Percentiles rank a stretch among this genome's conserved stretches.
Evolutionary conservation across 345 rosid species (phyloP).

Genomic region (Pseudoturritis turrita): DNA sequence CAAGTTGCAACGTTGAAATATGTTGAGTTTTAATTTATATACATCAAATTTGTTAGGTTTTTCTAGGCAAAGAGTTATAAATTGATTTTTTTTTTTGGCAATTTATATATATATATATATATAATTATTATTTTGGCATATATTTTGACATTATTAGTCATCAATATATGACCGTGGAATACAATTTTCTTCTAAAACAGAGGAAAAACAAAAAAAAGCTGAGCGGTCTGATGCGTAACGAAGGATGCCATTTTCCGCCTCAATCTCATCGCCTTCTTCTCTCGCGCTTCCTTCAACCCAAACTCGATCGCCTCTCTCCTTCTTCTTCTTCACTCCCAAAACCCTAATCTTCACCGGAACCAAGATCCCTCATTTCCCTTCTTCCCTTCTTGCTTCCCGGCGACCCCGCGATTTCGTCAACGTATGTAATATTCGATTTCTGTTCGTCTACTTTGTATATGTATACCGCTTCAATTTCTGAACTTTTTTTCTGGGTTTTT

Average conservation of each 20-base stretch:
- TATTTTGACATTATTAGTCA: not conserved
- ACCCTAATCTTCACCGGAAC: constrained; percentile 16
- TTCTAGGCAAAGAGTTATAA: no score
- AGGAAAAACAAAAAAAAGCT: not conserved
- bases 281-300: not conserved
- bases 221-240: constrained; percentile 17
- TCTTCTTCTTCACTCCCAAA: constrained; percentile 15
- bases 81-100: no score
- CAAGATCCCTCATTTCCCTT: not conserved
- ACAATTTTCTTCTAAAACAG: not conserved
- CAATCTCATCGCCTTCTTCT: constrained; percentile 34
- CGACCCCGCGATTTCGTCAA: constrained; percentile 34
- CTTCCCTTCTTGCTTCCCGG: constrained; percentile 24
- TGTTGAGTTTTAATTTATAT: no score
- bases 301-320: constrained; percentile 16
- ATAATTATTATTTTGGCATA: no score
- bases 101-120: no score
- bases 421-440: not conserved
- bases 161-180: not conserved
- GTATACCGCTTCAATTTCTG: not conserved
- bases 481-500: not conserved
- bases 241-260: constrained; percentile 24
- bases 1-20: no score
- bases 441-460: not conserved
- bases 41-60: no score